Conservation (phyloP, 2,329 filamentous ascomycete species). For the Monosporascus sp. region DNA sequence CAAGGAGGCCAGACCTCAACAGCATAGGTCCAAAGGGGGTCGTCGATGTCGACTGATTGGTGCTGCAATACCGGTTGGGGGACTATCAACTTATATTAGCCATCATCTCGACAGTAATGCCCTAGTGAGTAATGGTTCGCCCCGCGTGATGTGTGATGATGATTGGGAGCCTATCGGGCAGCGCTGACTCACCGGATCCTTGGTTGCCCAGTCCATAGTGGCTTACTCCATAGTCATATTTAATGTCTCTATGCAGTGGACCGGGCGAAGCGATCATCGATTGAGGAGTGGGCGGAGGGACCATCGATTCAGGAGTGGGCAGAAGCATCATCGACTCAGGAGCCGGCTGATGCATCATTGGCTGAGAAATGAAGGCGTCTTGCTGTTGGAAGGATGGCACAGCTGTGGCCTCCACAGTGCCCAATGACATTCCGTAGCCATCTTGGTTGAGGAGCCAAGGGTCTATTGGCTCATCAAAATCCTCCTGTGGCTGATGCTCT, state of each 20-base stretch:
- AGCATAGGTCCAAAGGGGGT: slow-evolving; percentile 19
- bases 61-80: not conserved
- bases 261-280: too few species aligned
- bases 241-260: too few species aligned
- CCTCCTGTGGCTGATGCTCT: not conserved
- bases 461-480: too few species aligned
- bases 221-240: not conserved
- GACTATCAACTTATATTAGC: not conserved
- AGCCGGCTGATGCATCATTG: too few species aligned
- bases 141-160: not conserved
- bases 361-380: too few species aligned
- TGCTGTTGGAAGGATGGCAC: too few species aligned
- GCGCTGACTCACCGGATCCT: not conserved
- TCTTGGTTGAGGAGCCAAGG: too few species aligned
- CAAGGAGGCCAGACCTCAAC: slow-evolving; percentile 20
- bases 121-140: not conserved
- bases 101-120: not conserved
- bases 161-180: not conserved
- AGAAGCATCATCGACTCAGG: too few species aligned
- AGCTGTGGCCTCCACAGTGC: too few species aligned
- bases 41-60: not conserved
- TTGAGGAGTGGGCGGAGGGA: too few species aligned
- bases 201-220: not conserved
- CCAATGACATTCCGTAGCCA: too few species aligned
- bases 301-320: too few species aligned